Evolutionary conservation across 169 alveolate genomes (phyloP), one percentile per base, ranked within the genome.

Genomic region (Cardiosporidium cionae): DNA sequence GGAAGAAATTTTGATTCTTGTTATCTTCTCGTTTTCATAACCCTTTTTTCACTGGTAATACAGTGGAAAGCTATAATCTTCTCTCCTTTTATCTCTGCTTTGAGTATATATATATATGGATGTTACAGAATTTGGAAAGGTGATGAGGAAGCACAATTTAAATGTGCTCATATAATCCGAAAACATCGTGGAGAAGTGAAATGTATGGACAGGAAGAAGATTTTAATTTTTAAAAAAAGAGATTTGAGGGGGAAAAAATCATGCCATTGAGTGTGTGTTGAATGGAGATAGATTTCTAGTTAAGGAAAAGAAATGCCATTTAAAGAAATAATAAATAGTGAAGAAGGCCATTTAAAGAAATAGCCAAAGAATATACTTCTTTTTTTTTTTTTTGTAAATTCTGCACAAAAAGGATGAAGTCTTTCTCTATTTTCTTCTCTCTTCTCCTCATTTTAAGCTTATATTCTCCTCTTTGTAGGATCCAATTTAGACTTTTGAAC

Each of bases 151-250:
- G 68, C 32, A n/a, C 83, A 83, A 68, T 87, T 64, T 68, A 81
- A 66, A 52, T 71, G 86, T 6, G 33, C 86, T 0, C 85, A 82
- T 36, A 81, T 82, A 1, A 64, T 88, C 9, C 75, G 84, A 32
- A 85, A 83, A 72, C 91, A 89, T 77, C 82, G 84, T 34, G 88
- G 90, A 28, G 81, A 83, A 28, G 78, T 89, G 3, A 58, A 73
- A 1, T 63, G 72, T 22, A 36, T 67, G 29, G 16, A 3, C 72
- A 65, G 27, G 16, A 16, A n/a, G n/a, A 44, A 16, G 16, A 44
- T 44, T 44, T 44, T 16, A 16, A 16, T 16, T n/a, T 16, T n/a
- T 16, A 16, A 16, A 16, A 16, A 16, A 44, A 16, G 58, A 44
- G 58, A 16, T 44, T 44, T 44, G 27, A 44, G 16, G n/a, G 16